Evolutionary conservation across 2,329 filamentous ascomycete genomes (phyloP).

Genomic region (Alternaria ethzedia): DNA sequence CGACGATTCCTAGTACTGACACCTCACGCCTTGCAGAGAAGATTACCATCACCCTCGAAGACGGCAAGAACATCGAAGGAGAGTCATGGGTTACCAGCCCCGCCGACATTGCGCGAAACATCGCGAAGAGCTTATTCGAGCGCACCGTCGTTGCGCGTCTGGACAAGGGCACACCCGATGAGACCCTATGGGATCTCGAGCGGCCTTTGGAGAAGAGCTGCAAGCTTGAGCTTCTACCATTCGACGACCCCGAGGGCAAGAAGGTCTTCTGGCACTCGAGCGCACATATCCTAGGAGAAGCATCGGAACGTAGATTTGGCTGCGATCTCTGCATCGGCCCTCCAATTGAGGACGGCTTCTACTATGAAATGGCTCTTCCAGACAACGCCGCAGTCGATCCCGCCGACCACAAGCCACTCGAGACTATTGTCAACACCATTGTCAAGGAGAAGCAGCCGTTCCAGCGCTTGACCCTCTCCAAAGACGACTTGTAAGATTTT

Average conservation of each 20-base stretch:
- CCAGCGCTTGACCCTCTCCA: conserved; percentile 85
- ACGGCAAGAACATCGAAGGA: conserved; percentile 73
- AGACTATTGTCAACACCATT: conserved; percentile 79
- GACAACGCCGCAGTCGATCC: conserved; percentile 74
- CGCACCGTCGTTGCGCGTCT: conserved; percentile 86
- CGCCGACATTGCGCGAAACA: conserved; percentile 75
- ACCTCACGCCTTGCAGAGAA: conserved; percentile 55
- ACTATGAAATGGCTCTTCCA: conserved; percentile 92
- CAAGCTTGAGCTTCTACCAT: conserved; percentile 82
- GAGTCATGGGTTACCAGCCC: conserved; percentile 94
- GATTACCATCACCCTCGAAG: conserved; percentile 75
- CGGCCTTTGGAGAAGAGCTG: conserved; percentile 88
- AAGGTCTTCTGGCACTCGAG: conserved; percentile 98
- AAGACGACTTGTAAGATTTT: conserved; percentile 71
- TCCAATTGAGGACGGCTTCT: conserved; percentile 89
- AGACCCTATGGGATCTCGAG: conserved; percentile 87
- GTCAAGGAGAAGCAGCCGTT: conserved; percentile 98
- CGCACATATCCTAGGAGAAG: conserved; percentile 95
- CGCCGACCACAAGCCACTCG: conserved; percentile 82
- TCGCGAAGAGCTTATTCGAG: conserved; percentile 84
- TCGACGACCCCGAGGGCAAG: conserved; percentile 78
- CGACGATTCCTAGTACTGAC: conserved; percentile 20
- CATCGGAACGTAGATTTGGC: conserved; percentile 86
- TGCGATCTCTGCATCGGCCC: conserved; percentile 94
- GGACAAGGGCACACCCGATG: conserved; percentile 76